Evolutionary conservation across 805 yeast genomes (phyloP).

Genomic region (Torulaspora franciscae): DNA sequence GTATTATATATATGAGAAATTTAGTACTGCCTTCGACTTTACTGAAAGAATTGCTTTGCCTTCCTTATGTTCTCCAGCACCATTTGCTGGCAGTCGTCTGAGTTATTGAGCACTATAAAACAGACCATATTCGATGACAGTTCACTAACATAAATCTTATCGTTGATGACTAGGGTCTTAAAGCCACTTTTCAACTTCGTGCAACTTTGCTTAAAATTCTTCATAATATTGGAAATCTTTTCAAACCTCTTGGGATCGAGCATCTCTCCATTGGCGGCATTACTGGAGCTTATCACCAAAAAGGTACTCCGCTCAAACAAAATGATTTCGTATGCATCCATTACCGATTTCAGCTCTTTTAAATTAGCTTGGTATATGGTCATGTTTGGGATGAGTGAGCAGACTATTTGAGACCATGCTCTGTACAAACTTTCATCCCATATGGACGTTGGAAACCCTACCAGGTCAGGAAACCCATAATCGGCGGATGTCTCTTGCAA

Average conservation of each 20-base stretch:
- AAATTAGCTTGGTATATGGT: slow-evolving; percentile 70
- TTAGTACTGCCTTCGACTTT: background rate
- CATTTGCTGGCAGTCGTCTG: slow-evolving; percentile 35
- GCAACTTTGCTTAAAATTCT: slow-evolving; percentile 89
- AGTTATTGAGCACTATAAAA: slow-evolving; percentile 51
- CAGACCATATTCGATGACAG: slow-evolving; percentile 58
- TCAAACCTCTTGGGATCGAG: slow-evolving; percentile 92
- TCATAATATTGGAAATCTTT: slow-evolving; percentile 87
- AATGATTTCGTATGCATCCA: slow-evolving; percentile 85
- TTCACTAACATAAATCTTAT: slow-evolving; percentile 46
- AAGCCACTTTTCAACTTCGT: slow-evolving; percentile 82
- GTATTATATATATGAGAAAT: background rate
- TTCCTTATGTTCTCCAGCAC: slow-evolving; percentile 54
- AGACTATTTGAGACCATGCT: slow-evolving; percentile 96
- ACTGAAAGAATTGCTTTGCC: slow-evolving; percentile 51
- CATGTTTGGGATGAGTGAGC: slow-evolving; percentile 92
- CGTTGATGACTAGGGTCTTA: slow-evolving; percentile 68
- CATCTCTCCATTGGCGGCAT: slow-evolving; percentile 23
- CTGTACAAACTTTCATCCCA: slow-evolving; percentile 96
- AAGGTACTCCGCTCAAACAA: slow-evolving; percentile 92
- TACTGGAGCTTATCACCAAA: slow-evolving; percentile 48
- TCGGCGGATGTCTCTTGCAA: slow-evolving; percentile 70
- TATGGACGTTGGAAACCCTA: slow-evolving; percentile 90
- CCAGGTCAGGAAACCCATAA: slow-evolving; percentile 54
- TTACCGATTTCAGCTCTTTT: slow-evolving; percentile 61